phyloP scores from a whole-genome alignment of 805 yeast species.

The Blastobotrys chiropterorum region DNA sequence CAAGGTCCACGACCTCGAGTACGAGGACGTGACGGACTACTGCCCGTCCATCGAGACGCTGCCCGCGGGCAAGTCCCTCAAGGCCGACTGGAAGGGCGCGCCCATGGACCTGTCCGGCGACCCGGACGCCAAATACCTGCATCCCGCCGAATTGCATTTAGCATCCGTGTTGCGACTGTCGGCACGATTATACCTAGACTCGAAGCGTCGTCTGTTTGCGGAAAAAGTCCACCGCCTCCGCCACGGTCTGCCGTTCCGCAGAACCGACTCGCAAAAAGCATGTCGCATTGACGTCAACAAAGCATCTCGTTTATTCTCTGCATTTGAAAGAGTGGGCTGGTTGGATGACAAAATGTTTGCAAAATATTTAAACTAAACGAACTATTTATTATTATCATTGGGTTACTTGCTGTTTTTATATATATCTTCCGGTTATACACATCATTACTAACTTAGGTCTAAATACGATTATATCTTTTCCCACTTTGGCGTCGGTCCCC shows the following conservation, averaged over 20 bases:
- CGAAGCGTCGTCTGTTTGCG: constrained; percentile 76
- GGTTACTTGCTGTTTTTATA: background rate
- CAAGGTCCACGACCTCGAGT: constrained; percentile 36
- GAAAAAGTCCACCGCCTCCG: constrained; percentile 79
- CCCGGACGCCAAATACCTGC: constrained; percentile 65
- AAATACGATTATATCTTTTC: constrained; percentile 7
- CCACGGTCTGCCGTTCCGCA: constrained; percentile 72
- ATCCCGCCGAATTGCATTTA: constrained; percentile 83
- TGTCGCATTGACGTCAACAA: constrained; percentile 96
- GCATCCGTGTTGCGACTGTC: constrained; percentile 90
- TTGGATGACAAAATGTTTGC: constrained; percentile 67
- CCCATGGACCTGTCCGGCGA: constrained; percentile 86
- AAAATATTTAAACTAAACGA: constrained; percentile 32
- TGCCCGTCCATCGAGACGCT: constrained; percentile 65
- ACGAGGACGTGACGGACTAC: constrained; percentile 57
- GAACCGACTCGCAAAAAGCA: constrained; percentile 97
- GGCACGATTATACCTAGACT: constrained; percentile 68
- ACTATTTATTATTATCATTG: constrained; percentile 6
- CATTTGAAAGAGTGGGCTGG: constrained; percentile 91
- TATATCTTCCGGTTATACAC: background rate
- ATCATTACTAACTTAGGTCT: background rate
- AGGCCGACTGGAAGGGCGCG: constrained; percentile 97
- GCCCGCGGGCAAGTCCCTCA: constrained; percentile 65
- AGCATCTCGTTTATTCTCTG: constrained; percentile 84
- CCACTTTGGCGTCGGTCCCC: background rate